phyloP scores from a whole-genome alignment of 192 early-diverging fungal genomes.

The Coemansia sp. region DNA sequence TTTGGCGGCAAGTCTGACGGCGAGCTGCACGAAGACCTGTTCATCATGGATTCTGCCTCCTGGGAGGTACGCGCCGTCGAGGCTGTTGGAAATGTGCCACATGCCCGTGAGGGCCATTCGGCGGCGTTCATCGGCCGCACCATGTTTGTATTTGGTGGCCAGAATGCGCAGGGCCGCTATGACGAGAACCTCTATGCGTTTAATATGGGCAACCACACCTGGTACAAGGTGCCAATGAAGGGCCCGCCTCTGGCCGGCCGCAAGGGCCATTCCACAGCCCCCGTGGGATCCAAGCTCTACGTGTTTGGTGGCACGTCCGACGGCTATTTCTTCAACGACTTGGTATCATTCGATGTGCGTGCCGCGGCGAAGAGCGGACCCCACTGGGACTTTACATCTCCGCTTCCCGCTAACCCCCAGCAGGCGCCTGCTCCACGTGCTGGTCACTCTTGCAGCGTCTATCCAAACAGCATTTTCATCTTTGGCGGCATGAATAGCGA shows the following conservation, averaged over 20 bases:
- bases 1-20: constrained; percentile 48
- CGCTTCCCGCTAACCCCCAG: constrained; percentile 5
- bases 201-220: constrained; percentile 50
- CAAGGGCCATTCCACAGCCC: constrained; percentile 45
- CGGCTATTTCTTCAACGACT: constrained; percentile 43
- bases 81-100: constrained; percentile 30
- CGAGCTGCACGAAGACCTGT: constrained; percentile 37
- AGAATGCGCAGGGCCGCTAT: constrained; percentile 25
- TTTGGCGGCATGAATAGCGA: constrained; percentile 52
- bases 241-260: constrained; percentile 36
- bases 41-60: constrained; percentile 33
- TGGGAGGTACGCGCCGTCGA: constrained; percentile 32
- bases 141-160: constrained; percentile 56
- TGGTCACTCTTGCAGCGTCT: constrained; percentile 49
- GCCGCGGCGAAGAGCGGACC: constrained; percentile 31
- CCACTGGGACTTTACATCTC: constrained; percentile 37
- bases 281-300: constrained; percentile 41
- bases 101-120: constrained; percentile 44
- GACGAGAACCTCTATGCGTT: constrained; percentile 50
- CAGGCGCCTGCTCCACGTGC: constrained; percentile 23
- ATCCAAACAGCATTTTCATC: constrained; percentile 38
- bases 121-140: constrained; percentile 52
- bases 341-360: constrained; percentile 50
- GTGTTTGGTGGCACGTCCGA: constrained; percentile 48
- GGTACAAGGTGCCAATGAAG: constrained; percentile 52